Base-by-base conservation (phyloP, 768 basidiomycete species). In the Agaricus bisporus region DNA sequence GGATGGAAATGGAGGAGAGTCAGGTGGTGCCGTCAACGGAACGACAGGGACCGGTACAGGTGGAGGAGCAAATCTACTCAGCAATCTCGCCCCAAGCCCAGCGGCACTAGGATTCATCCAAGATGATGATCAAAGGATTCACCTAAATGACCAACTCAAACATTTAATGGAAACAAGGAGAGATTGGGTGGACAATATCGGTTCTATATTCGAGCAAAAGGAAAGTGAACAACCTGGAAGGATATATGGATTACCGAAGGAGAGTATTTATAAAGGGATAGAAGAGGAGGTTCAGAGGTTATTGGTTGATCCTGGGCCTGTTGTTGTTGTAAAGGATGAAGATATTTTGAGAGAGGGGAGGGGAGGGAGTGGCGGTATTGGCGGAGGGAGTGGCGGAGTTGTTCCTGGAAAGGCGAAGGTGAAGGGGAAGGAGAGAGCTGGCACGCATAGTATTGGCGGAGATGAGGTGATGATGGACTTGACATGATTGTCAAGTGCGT, bases 111-210 rank as follows among this genome's bases (percentile, higher is more conserved):
- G 87, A 2, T 70, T 91, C 41, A 78, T 74, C 3, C 81, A 80
- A 0, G 86, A 88, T 63, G 85, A 86, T 25, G 82, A 85, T 48
- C 78, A 82, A 61, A 65, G 66, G 55, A 66, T 91, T 25, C 72
- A 77, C 26, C 78, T 92, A 22, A 77, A 81, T 29, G 84, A 90
- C 22, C 80, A 84, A 61, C 67, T 95, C 54, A 75, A 73, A 59
- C 79, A 84, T 54, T 75, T 93, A 26, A 83, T 98, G 14, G 80
- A 81, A 59, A 88, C 85, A 56, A 75, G 95, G 37, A 72, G 82
- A 59, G 74, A 85, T 59, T 94, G 92, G 85, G 86, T 92, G 18
- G 80, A 88, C 47, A 74, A 69, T 36, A 81, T 98, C 5, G 91
- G 90, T 8, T 69, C 70, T 5, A 76, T 87, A 55, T 92, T 98